Conservation (phyloP, 2,329 filamentous ascomycete species). For the Arachnomyces sp. region DNA sequence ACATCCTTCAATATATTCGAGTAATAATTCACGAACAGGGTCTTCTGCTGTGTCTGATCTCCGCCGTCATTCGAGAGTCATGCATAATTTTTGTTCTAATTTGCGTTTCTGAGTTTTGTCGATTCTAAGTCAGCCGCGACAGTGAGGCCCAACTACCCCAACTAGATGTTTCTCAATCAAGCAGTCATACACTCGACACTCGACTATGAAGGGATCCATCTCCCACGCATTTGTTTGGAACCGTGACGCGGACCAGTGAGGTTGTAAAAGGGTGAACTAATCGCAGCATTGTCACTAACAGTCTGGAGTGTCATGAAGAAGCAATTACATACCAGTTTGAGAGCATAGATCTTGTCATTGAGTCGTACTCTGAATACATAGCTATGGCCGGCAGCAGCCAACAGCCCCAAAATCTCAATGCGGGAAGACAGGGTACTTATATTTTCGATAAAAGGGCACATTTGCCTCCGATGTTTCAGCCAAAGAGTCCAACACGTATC, state of each 20-base stretch:
- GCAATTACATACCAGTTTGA: constrained; percentile 2
- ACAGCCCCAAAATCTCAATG: constrained; percentile 5
- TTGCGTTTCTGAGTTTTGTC: neutral
- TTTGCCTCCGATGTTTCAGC: constrained; percentile 4
- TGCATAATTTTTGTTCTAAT: constrained; percentile 1
- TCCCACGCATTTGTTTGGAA: constrained; percentile 6
- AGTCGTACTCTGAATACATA: constrained; percentile 4
- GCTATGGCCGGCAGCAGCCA: constrained; percentile 1
- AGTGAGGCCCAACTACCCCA: constrained; percentile 7
- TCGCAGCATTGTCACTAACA: neutral
- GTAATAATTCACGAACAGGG: constrained; percentile 5
- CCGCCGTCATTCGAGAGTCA: constrained; percentile 3
- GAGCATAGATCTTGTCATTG: constrained; percentile 4
- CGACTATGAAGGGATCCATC: constrained; percentile 9
- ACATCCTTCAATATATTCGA: constrained; percentile 7
- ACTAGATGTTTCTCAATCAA: constrained; percentile 5
- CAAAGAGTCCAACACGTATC: constrained; percentile 6
- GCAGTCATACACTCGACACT: constrained; percentile 9
- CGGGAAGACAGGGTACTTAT: neutral
- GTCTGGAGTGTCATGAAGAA: neutral
- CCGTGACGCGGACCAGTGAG: constrained; percentile 4
- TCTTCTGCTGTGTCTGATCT: constrained; percentile 3
- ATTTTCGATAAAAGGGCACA: constrained; percentile 4
- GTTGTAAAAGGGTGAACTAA: constrained; percentile 4
- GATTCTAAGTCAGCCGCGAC: constrained; percentile 8